These are phyloP conservation scores for Lasiodiplodia gonubiensis DNA, from an alignment of 2,329 filamentous ascomycete species.

Conservation along the genomic window DNA sequence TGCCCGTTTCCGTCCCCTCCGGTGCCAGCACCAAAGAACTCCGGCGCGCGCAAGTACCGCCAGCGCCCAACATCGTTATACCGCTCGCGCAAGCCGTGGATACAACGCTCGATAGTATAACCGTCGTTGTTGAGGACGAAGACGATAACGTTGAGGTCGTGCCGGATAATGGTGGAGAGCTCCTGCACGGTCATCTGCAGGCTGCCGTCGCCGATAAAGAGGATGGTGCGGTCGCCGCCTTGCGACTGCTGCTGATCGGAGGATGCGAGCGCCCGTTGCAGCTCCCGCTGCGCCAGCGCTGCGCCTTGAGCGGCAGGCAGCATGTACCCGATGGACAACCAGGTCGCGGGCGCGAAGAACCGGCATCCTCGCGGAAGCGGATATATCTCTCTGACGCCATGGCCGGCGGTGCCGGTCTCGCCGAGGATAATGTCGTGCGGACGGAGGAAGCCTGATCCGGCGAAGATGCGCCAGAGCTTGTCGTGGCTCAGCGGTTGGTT, in stretches of 20 bases:
- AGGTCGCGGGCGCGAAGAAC: slow-evolving; percentile 60
- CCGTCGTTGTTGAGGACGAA: slow-evolving; percentile 47
- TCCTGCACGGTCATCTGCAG: slow-evolving; percentile 48
- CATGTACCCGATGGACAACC: slow-evolving; percentile 67
- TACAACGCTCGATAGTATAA: slow-evolving; percentile 48
- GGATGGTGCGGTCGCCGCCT: slow-evolving; percentile 34
- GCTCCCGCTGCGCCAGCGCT: slow-evolving; percentile 43
- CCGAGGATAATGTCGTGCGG: slow-evolving; percentile 62
- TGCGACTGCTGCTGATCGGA: too few species aligned
- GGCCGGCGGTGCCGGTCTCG: slow-evolving; percentile 61
- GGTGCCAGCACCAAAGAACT: slow-evolving; percentile 32
- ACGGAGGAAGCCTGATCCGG: slow-evolving; percentile 51
- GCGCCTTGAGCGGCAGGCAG: slow-evolving; percentile 63
- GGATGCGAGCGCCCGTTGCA: too few species aligned
- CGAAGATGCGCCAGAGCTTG: background rate
- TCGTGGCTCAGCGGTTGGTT: background rate
- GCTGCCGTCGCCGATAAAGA: slow-evolving; percentile 45
- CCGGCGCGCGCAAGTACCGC: slow-evolving; percentile 33
- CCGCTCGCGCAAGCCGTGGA: slow-evolving; percentile 39
- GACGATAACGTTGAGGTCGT: slow-evolving; percentile 41
- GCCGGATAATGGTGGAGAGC: slow-evolving; percentile 44
- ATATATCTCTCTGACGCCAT: slow-evolving; percentile 11
- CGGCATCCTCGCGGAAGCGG: slow-evolving; percentile 53
- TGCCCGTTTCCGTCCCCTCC: too few species aligned
- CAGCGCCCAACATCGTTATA: slow-evolving; percentile 37